These are phyloP conservation scores for Colletotrichum melonis DNA, from an alignment of 2,329 filamentous ascomycete genomes.

Conservation along the genomic window DNA sequence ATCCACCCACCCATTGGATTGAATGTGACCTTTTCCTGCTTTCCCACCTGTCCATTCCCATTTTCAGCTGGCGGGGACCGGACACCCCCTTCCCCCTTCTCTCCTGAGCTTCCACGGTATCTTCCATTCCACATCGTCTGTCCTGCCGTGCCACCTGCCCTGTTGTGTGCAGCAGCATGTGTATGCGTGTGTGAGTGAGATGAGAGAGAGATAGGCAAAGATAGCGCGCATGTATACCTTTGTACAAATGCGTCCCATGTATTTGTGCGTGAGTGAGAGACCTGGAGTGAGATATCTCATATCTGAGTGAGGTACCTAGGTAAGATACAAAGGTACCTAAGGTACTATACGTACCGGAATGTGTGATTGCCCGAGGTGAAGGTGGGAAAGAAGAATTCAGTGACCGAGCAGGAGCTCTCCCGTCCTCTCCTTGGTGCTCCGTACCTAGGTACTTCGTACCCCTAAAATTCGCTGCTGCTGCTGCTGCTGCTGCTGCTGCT, in stretches of 20 bases:
- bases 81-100: not conserved
- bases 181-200: not conserved
- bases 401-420: not conserved
- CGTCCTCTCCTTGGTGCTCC: not conserved
- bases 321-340: too few relatives aligned
- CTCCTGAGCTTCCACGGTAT: not conserved
- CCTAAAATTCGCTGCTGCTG: not conserved
- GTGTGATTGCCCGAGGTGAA: not conserved
- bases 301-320: too few relatives aligned
- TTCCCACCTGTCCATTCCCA: constrained; percentile 17
- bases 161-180: not conserved
- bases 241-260: not conserved
- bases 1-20: not conserved
- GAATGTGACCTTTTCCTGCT: not conserved
- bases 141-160: not conserved
- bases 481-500: not conserved
- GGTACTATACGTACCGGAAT: not conserved
- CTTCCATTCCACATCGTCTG: not conserved
- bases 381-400: not conserved
- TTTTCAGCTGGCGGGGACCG: not conserved
- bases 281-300: not conserved
- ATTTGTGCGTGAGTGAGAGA: not conserved
- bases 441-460: not conserved
- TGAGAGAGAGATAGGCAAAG: not conserved
- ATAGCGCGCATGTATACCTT: not conserved